Evolutionary conservation across 192 early-diverging fungal genomes (phyloP).

Genomic region (Coemansia guatemalensis): DNA sequence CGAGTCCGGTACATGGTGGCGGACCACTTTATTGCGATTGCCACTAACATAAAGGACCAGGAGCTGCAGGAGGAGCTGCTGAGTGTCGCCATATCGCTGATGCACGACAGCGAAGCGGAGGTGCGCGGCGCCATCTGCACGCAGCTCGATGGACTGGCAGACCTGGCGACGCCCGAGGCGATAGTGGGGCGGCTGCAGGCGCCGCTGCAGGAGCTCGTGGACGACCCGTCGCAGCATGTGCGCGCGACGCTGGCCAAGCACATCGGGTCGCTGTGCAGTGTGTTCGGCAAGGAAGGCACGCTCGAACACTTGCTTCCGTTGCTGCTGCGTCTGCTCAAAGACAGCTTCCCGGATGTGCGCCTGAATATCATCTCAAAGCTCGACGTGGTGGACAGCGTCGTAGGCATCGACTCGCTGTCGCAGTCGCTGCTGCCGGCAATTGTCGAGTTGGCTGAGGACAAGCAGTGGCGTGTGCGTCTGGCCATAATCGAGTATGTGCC

Average conservation of each 20-base stretch:
- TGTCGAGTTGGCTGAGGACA: slow-evolving; percentile 98
- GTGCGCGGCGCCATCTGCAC: slow-evolving; percentile 93
- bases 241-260: slow-evolving; percentile 93
- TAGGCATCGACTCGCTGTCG: slow-evolving; percentile 96
- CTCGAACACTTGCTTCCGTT: slow-evolving; percentile 93
- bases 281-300: slow-evolving; percentile 93
- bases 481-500: slow-evolving; percentile 99
- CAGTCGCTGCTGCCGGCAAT: slow-evolving; percentile 97
- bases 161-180: slow-evolving; percentile 77
- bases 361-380: slow-evolving; percentile 98
- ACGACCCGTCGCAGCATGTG: slow-evolving; percentile 96
- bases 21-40: slow-evolving; percentile 92
- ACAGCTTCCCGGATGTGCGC: slow-evolving; percentile 95
- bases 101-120: slow-evolving; percentile 97
- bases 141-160: slow-evolving; percentile 72
- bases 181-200: slow-evolving; percentile 77
- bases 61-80: slow-evolving; percentile 79
- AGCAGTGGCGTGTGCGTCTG: slow-evolving; percentile 98
- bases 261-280: slow-evolving; percentile 92
- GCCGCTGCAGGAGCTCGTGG: slow-evolving; percentile 90
- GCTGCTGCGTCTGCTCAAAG: slow-evolving; percentile 95
- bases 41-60: slow-evolving; percentile 49
- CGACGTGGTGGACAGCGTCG: slow-evolving; percentile 92
- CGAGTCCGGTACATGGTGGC: slow-evolving; percentile 99
- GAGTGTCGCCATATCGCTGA: slow-evolving; percentile 75